Base-by-base conservation (phyloP, 2,329 filamentous ascomycete species). In the Juglanconis sp. region DNA sequence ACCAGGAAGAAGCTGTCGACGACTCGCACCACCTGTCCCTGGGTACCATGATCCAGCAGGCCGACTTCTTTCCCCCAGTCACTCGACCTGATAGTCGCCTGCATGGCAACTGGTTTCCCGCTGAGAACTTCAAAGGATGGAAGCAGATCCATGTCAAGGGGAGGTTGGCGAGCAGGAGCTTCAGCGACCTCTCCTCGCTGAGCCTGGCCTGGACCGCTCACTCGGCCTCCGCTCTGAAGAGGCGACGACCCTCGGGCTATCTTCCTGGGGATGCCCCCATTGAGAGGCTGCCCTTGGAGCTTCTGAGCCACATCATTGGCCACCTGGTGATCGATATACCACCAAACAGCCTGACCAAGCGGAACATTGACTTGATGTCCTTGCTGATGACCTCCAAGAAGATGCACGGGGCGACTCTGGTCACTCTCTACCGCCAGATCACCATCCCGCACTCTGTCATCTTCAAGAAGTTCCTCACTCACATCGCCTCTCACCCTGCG, bases 391-490 rank as follows among this genome's bases (percentile, higher is more conserved):
- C 89, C n/a, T 94, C 89, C n/a, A 86, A 84, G 70, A 84, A 85
- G 35, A 78, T 94, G 62, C 88, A 94, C 70, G 82, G 83, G 32
- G 87, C 87, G 24, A 93, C 90, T 3, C 77, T 93, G 38, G 83
- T 85, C 66, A 89, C 90, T 6, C 81, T 95, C 53, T 94, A 94
- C 76, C 83, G 85, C 65, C 86, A 90, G 71, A 89, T 94, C 72
- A 92, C 89, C 48, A 89, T 94, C 66, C 90, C 91, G 5, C 90
- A 93, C 78, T 94, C 91, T 32, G 81, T 87, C 62, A 91, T 92
- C 71, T 95, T 93, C 76, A 87, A 87, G 70, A 94, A 94, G 74
- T 91, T 92, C 67, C 82, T 92, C 53, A 79, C 81, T 60, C 90
- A 91, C 68, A 79, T 94, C 65, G 77, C 79, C 50, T 77, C 83